phyloP scores from a whole-genome alignment of 768 basidiomycete genomes.

The Hebeloma cylindrosporum region DNA sequence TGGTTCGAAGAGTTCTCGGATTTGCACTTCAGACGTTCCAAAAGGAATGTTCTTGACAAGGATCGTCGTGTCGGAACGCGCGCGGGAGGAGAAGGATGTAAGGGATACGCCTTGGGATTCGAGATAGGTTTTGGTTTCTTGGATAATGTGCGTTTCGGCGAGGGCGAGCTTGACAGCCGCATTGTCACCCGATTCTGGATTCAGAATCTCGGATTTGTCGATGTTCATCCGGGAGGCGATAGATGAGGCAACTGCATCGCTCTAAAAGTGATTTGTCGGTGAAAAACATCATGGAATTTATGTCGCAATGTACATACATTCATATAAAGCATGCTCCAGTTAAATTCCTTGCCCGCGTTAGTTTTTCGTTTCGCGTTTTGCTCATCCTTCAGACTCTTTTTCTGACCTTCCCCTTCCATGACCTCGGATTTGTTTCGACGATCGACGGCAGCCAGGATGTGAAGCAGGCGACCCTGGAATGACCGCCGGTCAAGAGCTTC shows the following conservation, averaged over 20 bases:
- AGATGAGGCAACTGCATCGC: conserved; percentile 90
- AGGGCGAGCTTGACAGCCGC: conserved; percentile 93
- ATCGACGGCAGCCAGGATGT: conserved; percentile 85
- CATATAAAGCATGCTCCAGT: conserved; percentile 95
- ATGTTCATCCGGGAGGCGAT: conserved; percentile 88
- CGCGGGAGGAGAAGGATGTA: conserved; percentile 51
- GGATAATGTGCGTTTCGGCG: conserved; percentile 94
- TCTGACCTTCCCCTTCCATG: conserved; percentile 43
- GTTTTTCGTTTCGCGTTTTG: conserved; percentile 64
- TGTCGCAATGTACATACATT: conserved; percentile 68
- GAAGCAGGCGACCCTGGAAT: conserved; percentile 90
- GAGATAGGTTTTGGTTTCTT: conserved; percentile 90
- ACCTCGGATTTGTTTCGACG: conserved; percentile 48
- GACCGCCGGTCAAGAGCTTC: conserved; percentile 76
- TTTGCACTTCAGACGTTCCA: conserved; percentile 72
- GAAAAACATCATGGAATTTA: conserved; percentile 7
- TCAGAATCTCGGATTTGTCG: conserved; percentile 83
- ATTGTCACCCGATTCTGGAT: conserved; percentile 71
- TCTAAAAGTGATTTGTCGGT: conserved; percentile 44
- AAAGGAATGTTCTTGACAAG: conserved; percentile 97
- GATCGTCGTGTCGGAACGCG: conserved; percentile 76
- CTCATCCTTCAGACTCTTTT: conserved; percentile 59
- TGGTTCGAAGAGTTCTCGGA: conserved; percentile 76
- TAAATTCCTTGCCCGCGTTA: conserved; percentile 75
- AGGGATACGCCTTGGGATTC: conserved; percentile 73